Evolutionary conservation across 2,329 filamentous ascomycete genomes (phyloP).

Genomic region (Myriosclerotinia scirpicola): DNA sequence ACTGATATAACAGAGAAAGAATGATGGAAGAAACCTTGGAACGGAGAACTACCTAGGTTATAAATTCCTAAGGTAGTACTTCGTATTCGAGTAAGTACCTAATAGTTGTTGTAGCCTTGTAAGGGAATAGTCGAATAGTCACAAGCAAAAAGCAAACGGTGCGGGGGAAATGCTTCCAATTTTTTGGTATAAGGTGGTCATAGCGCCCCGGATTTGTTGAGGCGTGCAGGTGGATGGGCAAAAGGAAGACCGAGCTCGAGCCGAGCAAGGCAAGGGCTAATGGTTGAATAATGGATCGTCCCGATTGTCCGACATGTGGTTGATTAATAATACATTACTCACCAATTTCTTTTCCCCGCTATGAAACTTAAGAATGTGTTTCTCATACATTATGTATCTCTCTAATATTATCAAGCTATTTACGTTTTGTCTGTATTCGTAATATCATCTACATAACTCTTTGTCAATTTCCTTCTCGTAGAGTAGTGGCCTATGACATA

Average conservation of each 20-base stretch:
- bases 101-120: too few relatives aligned
- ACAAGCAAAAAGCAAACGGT: slow-evolving; percentile 8
- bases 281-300: background rate
- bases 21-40: too few relatives aligned
- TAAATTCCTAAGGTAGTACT: background rate
- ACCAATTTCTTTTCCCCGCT: too few relatives aligned
- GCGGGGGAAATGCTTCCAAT: background rate
- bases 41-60: background rate
- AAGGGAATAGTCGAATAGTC: background rate
- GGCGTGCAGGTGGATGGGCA: background rate
- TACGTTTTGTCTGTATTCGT: too few relatives aligned
- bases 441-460: too few relatives aligned
- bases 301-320: background rate
- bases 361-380: too few relatives aligned
- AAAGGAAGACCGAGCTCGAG: background rate
- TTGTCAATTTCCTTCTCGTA: too few relatives aligned
- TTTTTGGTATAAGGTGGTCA: background rate
- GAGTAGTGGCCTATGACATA: background rate
- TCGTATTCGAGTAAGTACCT: background rate
- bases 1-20: background rate
- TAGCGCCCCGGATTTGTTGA: slow-evolving; percentile 6
- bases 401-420: too few relatives aligned
- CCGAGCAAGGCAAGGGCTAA: background rate
- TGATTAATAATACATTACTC: too few relatives aligned
- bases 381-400: too few relatives aligned